Conservation (phyloP, 1,284 basidiomycete species). For the Fomitopsis palustris region DNA sequence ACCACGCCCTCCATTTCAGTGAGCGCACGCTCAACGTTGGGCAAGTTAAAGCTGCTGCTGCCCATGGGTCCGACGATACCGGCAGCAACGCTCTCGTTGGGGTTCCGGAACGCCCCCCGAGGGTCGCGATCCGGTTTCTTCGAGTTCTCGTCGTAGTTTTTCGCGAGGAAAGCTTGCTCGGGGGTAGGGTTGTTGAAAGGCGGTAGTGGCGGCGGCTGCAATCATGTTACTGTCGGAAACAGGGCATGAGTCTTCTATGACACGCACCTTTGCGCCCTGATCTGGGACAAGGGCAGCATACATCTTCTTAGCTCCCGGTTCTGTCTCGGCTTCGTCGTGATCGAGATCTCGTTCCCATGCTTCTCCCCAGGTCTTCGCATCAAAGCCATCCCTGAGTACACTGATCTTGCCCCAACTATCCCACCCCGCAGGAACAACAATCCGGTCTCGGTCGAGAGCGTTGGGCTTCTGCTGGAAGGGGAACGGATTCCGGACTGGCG, state of each 20-base stretch:
- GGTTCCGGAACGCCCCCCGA: slow-evolving; percentile 80
- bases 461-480: slow-evolving; percentile 87
- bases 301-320: slow-evolving; percentile 52
- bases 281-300: slow-evolving; percentile 67
- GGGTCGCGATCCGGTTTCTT: slow-evolving; percentile 88
- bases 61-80: slow-evolving; percentile 89
- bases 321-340: slow-evolving; percentile 34
- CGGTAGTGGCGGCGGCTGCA: slow-evolving; percentile 61
- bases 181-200: slow-evolving; percentile 75
- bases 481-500: slow-evolving; percentile 72
- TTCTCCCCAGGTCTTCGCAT: slow-evolving; percentile 75
- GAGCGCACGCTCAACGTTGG: slow-evolving; percentile 82
- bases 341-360: slow-evolving; percentile 79
- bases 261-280: slow-evolving; percentile 62
- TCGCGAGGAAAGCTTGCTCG: slow-evolving; percentile 84
- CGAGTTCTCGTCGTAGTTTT: slow-evolving; percentile 85
- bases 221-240: neutral
- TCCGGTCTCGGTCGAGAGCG: slow-evolving; percentile 87
- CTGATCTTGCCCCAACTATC: slow-evolving; percentile 97
- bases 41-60: slow-evolving; percentile 76
- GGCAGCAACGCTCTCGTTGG: slow-evolving; percentile 52
- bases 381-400: slow-evolving; percentile 89
- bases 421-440: slow-evolving; percentile 94
- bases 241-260: neutral
- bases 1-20: slow-evolving; percentile 76